Evolutionary conservation across 352 stramenopile genomes (phyloP).

Genomic region (Peronospora farinosa): DNA sequence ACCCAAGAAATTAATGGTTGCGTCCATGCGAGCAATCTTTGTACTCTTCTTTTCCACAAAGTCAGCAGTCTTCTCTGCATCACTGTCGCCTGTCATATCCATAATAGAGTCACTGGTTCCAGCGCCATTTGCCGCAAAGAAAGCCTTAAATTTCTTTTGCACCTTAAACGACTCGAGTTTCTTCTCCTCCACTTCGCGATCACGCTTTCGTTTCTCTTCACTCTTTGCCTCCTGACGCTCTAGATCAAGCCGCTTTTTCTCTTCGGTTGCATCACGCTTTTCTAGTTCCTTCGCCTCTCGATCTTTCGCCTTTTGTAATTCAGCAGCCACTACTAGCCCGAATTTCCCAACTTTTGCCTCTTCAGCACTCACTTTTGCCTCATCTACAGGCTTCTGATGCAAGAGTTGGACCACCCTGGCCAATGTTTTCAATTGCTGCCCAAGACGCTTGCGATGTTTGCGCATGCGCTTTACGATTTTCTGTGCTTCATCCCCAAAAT

Average conservation of each 20-base stretch:
- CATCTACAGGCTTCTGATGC: conserved; percentile 59
- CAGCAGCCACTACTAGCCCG: conserved; percentile 49
- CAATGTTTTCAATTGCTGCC: conserved; percentile 64
- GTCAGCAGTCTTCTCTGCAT: conserved; percentile 1
- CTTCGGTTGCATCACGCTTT: conserved; percentile 39
- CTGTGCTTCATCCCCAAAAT: conserved; percentile 58
- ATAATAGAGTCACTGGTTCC: conserved; percentile 13
- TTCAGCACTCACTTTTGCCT: conserved; percentile 73
- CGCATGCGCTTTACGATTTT: conserved; percentile 76
- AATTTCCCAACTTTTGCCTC: conserved; percentile 81
- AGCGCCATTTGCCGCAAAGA: conserved; percentile 29
- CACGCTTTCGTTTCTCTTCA: conserved; percentile 50
- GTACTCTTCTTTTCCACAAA: conserved; percentile 15
- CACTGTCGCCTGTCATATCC: conserved; percentile 17
- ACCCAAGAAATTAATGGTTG: conserved; percentile 23
- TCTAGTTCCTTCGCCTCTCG: conserved; percentile 56
- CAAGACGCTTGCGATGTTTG: conserved; percentile 72
- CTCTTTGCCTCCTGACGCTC: conserved; percentile 70
- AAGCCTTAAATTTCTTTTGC: conserved; percentile 57
- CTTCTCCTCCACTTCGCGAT: conserved; percentile 40
- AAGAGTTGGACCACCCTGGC: conserved; percentile 60
- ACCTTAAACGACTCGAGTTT: conserved; percentile 38
- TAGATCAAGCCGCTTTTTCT: conserved; percentile 51
- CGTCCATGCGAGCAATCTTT: conserved; percentile 55
- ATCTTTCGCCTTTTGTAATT: conserved; percentile 53